Evolutionary conservation across 2,329 filamentous ascomycete genomes (phyloP), one percentile per base, ranked within the genome.

Genomic region (Sporothrix humicola): DNA sequence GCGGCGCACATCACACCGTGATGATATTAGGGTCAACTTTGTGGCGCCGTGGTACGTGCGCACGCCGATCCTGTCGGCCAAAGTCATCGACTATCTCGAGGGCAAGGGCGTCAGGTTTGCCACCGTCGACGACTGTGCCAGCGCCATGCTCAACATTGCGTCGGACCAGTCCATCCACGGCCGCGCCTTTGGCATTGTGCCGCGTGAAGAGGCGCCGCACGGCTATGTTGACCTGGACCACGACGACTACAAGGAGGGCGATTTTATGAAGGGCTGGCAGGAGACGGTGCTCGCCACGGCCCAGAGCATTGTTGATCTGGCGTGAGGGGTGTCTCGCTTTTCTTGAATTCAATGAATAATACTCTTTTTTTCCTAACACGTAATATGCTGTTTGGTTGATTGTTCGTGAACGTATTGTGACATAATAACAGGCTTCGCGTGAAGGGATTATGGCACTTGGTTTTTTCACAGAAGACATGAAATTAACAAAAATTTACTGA

Each of bases 11-110:
- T 79, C 79, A 17, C 82, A 80, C 74, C 80, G 82, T 74, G 82
- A 86, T 72, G 80, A 80, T 7, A 84, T 86, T 52, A 79, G 86
- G 0, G 83, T 87, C 63, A 85, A 84, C 71, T 82, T 85, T 56
- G 83, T 85, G 1, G 83, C 83, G 0, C 84, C 84, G 9, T 85
- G 83, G 78, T 85, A 79, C 17, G 72, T 75, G 61, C 72, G 72
- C 4, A 75, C 74, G 23, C 61, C 72, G 7, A 75, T 73, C 50
- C 46, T 75, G 9, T 56, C 72, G 1, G 26, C 72, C 1, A 68
- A 73, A 20, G 17, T 73, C n/a, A 31, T 73, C 37, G 50, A 31
- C 4, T 69, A 59, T 20, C 48, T 73, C 15, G 23, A 48, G 20
- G 68, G 61, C 12, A 69, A 70, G 48, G 74, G 74, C 13, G 74